Conservation (phyloP, 148 eudicot genomes). For the Camellia japonica region DNA sequence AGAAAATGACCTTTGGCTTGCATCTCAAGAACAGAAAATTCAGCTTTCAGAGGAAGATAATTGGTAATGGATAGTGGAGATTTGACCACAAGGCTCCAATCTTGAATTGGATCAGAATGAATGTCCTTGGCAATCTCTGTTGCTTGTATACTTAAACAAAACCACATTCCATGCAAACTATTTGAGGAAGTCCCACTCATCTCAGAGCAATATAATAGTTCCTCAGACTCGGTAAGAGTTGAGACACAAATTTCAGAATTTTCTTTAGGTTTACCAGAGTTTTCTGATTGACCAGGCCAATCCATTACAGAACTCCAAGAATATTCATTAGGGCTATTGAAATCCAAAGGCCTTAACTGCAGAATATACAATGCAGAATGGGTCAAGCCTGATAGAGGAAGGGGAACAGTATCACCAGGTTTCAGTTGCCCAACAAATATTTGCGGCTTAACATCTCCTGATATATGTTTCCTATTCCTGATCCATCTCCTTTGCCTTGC, state of each 20-base stretch:
- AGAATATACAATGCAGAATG: slow-evolving; percentile 51
- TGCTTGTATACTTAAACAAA: slow-evolving; percentile 73
- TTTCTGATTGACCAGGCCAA: slow-evolving; percentile 40
- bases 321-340: slow-evolving; percentile 48
- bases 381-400: slow-evolving; percentile 71
- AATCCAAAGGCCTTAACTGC: slow-evolving; percentile 58
- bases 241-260: slow-evolving; percentile 60
- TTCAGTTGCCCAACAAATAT: slow-evolving; percentile 57
- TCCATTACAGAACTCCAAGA: slow-evolving; percentile 77
- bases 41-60: slow-evolving; percentile 79
- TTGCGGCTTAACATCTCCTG: slow-evolving; percentile 33
- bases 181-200: slow-evolving; percentile 60
- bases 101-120: slow-evolving; percentile 79
- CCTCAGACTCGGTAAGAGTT: slow-evolving; percentile 57
- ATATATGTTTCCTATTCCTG: slow-evolving; percentile 54
- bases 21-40: slow-evolving; percentile 88
- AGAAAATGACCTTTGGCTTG: slow-evolving; percentile 71
- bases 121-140: slow-evolving; percentile 87
- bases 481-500: slow-evolving; percentile 85
- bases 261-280: slow-evolving; percentile 34
- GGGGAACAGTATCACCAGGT: slow-evolving; percentile 71
- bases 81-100: slow-evolving; percentile 83
- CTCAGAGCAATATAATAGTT: slow-evolving; percentile 62
- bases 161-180: slow-evolving; percentile 67
- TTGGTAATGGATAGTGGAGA: slow-evolving; percentile 77